Conservation (phyloP, 2,329 filamentous ascomycete species). For the Didymella keratinophila region DNA sequence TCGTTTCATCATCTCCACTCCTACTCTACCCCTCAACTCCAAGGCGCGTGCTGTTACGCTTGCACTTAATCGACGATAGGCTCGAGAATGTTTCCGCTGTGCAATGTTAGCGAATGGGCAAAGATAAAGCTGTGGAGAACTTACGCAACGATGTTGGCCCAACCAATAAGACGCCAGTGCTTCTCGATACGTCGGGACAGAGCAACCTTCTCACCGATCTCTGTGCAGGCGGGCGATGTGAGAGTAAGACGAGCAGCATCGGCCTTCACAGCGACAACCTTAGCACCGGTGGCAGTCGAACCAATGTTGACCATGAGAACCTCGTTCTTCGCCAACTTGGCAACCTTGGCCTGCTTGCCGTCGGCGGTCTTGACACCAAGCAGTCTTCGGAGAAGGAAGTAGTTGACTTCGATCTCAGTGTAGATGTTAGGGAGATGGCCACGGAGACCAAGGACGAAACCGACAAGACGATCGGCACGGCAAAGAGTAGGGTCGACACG, state of each 20-base stretch:
- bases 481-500: constrained; percentile 97
- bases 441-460: constrained; percentile 95
- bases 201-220: constrained; percentile 97
- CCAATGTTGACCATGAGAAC: constrained; percentile 99
- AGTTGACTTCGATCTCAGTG: constrained; percentile 96
- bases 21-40: constrained; percentile 9
- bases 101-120: constrained; percentile 26
- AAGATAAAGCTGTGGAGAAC: constrained; percentile 26
- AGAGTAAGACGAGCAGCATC: constrained; percentile 95
- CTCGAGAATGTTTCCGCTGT: constrained; percentile 50
- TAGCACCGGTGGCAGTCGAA: constrained; percentile 94
- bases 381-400: constrained; percentile 93
- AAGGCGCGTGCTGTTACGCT: constrained; percentile 12
- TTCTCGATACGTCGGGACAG: constrained; percentile 97
- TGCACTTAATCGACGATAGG: constrained; percentile 42
- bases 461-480: constrained; percentile 97
- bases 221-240: constrained; percentile 93
- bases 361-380: constrained; percentile 97
- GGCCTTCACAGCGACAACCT: constrained; percentile 95
- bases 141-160: constrained; percentile 55
- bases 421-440: constrained; percentile 96
- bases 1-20: constrained; percentile 29
- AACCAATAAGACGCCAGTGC: constrained; percentile 75
- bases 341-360: constrained; percentile 99
- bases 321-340: constrained; percentile 97